Base-by-base conservation (phyloP, 73 alveolate species). In the Paramecium bursaria region DNA sequence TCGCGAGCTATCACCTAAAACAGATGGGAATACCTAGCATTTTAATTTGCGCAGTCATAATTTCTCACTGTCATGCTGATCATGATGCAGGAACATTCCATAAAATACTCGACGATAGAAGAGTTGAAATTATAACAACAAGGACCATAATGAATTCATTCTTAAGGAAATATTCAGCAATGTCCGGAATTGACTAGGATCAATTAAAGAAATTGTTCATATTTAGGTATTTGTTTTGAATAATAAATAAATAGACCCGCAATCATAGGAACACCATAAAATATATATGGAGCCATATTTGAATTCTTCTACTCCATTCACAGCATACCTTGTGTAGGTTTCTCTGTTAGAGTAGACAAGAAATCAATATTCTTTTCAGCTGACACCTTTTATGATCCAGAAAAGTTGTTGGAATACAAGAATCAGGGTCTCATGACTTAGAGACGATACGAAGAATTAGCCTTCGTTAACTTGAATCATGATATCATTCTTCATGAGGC, bases 61-160 rank as follows among this genome's bases (percentile, higher is more conserved):
- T 79, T 39, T 53, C 79, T 53, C 89, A 79, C 1, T 79, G 89
- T 33, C 89, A 79, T 54, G 89, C 89, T 11, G 89, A 79, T 79
- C 89, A 79, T n/a, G 89, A 79, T 79, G 80, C 89, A 22, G 89
- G 89, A 0, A 73, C 89, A 42, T 79, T 79, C 13, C 85, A 79
- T 42, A 79, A 79, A 39, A 79, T 79, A 31, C 46, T 79, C 4
- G 57, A 53, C 33, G 89, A 79, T 23, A 79, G 31, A 25, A 79
- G 48, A 53, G 76, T 79, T 10, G 89, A 79, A 73, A 73, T 79
- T 0, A 79, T 79, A 2, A 79, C 89, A 17, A 79, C 89, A 3
- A 31, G 89, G 54, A 79, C 89, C 17, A 79, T 79, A 3, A 79
- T 79, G 89, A 79, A 79, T 54, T 79, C 89, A 0, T 79, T 79